Conservation (phyloP, 2,329 filamentous ascomycete genomes). For the Cordyceps cicadae region DNA sequence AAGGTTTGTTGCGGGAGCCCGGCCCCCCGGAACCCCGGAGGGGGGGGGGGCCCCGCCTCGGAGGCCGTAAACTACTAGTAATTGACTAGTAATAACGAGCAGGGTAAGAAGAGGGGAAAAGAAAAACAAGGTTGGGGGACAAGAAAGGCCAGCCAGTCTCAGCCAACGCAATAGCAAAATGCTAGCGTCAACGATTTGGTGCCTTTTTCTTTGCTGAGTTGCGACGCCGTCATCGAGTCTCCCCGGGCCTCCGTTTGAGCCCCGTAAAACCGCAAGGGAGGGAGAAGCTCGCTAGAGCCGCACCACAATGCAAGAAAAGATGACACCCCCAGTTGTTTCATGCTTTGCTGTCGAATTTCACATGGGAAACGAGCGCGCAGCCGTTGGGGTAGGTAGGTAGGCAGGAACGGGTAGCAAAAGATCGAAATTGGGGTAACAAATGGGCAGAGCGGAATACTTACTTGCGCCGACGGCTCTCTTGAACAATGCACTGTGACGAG, state of each 20-base stretch:
- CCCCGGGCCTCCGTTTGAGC: slow-evolving; percentile 7
- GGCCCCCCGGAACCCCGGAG: not conserved
- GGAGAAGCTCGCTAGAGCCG: not conserved
- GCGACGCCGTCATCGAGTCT: slow-evolving; percentile 4
- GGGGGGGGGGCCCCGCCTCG: not conserved
- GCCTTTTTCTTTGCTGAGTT: not conserved
- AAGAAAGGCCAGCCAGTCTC: not conserved
- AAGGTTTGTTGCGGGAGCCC: not conserved
- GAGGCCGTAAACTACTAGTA: slow-evolving; percentile 2
- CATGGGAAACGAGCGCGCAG: slow-evolving; percentile 2
- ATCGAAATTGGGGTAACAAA: not conserved
- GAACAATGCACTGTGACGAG: slow-evolving; percentile 53
- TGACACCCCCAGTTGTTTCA: not conserved
- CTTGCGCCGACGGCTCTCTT: slow-evolving; percentile 80
- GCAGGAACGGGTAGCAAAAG: not conserved
- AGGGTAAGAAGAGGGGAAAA: not conserved
- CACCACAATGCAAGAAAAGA: not conserved
- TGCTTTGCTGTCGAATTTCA: not conserved
- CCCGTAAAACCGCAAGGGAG: not conserved
- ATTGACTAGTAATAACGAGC: slow-evolving; percentile 2
- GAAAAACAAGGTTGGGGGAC: slow-evolving; percentile 5
- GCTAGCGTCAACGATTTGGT: not conserved
- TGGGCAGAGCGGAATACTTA: slow-evolving; percentile 38
- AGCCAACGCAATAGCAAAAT: not conserved
- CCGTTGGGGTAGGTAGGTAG: not conserved